A percentile compares a stretch with the other conserved stretches of the same genome.
Evolutionary conservation across 306 rosid species (phyloP).

Genomic region (Arachis stenosperma): DNA sequence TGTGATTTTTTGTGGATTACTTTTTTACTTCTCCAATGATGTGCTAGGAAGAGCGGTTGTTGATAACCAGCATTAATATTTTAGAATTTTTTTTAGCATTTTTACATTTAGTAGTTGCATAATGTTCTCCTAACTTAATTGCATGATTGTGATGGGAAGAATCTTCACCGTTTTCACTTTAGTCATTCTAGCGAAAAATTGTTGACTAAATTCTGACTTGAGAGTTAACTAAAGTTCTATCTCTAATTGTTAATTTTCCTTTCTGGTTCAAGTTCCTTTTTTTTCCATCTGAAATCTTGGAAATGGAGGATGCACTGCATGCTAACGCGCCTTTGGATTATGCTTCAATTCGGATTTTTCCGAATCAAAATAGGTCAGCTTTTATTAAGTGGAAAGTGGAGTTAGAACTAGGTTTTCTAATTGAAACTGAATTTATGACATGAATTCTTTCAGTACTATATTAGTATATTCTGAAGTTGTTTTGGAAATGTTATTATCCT

Average conservation of each 20-base stretch:
- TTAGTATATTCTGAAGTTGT: constrained; percentile 11
- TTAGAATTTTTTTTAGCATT: background rate
- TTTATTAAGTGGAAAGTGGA: constrained; percentile 10
- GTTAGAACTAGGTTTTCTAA: constrained; percentile 28
- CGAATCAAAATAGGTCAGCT: constrained; percentile 69
- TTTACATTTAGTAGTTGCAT: background rate
- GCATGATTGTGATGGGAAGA: background rate
- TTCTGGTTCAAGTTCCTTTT: constrained; percentile 47
- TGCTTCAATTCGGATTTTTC: constrained; percentile 73
- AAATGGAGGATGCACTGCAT: constrained; percentile 65
- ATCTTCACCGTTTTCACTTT: background rate
- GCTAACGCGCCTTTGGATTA: constrained; percentile 61
- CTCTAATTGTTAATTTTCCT: constrained; percentile 13
- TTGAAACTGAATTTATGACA: constrained; percentile 6
- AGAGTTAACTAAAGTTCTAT: constrained; percentile 25
- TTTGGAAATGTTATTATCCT: constrained; percentile 11
- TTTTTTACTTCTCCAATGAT: constrained; percentile 2
- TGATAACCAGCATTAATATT: constrained; percentile 1
- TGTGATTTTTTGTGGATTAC: background rate
- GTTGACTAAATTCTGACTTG: constrained; percentile 25
- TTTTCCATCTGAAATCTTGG: constrained; percentile 38
- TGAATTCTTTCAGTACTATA: background rate
- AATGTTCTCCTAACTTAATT: constrained; percentile 14
- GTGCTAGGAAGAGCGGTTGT: background rate
- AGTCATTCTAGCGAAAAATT: constrained; percentile 2